Base-by-base conservation (phyloP, 371 early-diverging fungal genomes). In the Zychaea mexicana region DNA sequence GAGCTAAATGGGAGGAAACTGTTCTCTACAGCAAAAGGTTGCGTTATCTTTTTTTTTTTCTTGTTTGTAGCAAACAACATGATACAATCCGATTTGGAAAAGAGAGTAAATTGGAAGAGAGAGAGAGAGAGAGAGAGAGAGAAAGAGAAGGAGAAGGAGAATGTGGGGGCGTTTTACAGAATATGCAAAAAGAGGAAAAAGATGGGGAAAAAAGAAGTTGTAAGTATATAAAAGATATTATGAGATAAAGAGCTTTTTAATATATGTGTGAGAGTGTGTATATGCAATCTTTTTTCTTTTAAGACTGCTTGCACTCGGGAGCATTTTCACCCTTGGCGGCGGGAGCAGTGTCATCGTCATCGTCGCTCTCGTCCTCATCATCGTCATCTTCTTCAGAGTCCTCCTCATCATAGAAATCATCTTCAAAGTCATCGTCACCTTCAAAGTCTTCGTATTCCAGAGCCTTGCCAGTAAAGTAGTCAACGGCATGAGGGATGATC, bases 381-480 rank as follows among this genome's bases (percentile, higher is more conserved):
- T 83, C 69, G 42, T 84, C 70, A 22, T 82, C 82, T 0, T 85
- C 83, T 17, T 83, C 84, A 4, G 79, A 82, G 21, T 84, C 81
- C 12, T 78, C 77, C 0, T 73, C 83, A 32, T 90, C 89, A 4
- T 90, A 88, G 28, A 21, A 73, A 82, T 85, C 22, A 86, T 58
- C 93, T 55, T 88, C 91, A 52, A 88, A 87, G 57, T 88, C 88
- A 55, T 87, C 91, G 52, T 89, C 88, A 53, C 84, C 88, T 15
- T 78, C 85, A 54, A 85, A 80, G 61, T 89, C 91, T 68, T 88
- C 90, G 72, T 88, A 90, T 64, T 89, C 87, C 46, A 96, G 85
- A 47, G 98, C 98, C 82, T 93, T 92, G 69, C 99, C 98, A 19
- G 98, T 97, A 85, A 97, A 98, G 92, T 96, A 98, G 78, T 96